Percentiles rank a stretch among this genome's conserved stretches.
These are phyloP conservation scores for Symbiotaphrina buchneri DNA, from an alignment of 495 filamentous ascomycete species.

Conservation along the genomic window DNA sequence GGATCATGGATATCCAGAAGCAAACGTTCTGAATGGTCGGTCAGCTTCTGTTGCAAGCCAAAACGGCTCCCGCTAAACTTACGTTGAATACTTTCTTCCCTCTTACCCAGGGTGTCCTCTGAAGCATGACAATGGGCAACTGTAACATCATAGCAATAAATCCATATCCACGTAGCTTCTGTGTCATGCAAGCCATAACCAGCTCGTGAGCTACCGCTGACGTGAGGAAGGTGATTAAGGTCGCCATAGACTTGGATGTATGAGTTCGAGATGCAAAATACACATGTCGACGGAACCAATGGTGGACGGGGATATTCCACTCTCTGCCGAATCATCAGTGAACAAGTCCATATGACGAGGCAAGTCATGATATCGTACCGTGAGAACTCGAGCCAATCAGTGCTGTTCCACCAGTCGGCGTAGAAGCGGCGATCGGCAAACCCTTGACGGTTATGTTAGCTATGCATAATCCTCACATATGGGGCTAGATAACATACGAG, in stretches of 20 bases:
- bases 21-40: slow-evolving; percentile 36
- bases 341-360: no score
- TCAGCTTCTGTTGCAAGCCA: background rate
- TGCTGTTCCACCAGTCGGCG: slow-evolving; percentile 35
- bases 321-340: no score
- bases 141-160: slow-evolving; percentile 92
- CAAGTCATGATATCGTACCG: no score
- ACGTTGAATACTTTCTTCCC: slow-evolving; percentile 56
- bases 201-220: slow-evolving; percentile 79
- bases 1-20: slow-evolving; percentile 91
- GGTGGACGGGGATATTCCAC: slow-evolving; percentile 98
- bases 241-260: slow-evolving; percentile 59
- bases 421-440: slow-evolving; percentile 35
- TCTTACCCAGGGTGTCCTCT: slow-evolving; percentile 54
- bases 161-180: slow-evolving; percentile 88
- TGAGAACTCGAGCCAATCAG: slow-evolving; percentile 62
- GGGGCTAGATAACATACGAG: slow-evolving; percentile 19
- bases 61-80: slow-evolving; percentile 8
- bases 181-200: slow-evolving; percentile 94
- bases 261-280: slow-evolving; percentile 58
- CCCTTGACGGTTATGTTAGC: slow-evolving; percentile 1
- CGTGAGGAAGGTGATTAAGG: slow-evolving; percentile 79
- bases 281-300: slow-evolving; percentile 87
- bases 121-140: slow-evolving; percentile 78
- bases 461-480: background rate